Percentiles rank a stretch among this genome's conserved stretches.
These are phyloP conservation scores for Musa beccarii DNA, from an alignment of 176 grass and related monocot species.

Conservation along the genomic window DNA sequence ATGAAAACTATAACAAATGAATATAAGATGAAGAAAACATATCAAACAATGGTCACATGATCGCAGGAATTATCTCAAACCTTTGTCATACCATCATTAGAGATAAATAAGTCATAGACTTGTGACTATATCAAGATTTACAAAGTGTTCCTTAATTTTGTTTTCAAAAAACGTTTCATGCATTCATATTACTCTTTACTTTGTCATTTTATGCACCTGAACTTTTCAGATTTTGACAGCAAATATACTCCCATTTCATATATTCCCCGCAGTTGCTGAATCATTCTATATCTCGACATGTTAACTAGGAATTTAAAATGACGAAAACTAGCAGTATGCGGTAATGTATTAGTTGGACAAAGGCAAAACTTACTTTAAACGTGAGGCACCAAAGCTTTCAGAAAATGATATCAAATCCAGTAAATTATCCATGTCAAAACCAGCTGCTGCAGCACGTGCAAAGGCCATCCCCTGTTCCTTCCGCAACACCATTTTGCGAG, in stretches of 20 bases:
- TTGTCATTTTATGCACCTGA: background rate
- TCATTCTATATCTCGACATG: background rate
- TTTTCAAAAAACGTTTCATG: too few species aligned
- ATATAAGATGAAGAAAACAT: background rate
- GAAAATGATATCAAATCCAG: constrained; percentile 64
- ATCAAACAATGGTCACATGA: too few species aligned
- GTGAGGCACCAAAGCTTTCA: constrained; percentile 68
- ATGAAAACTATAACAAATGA: background rate
- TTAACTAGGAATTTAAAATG: background rate
- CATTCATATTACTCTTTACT: too few species aligned
- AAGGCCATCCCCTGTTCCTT: constrained; percentile 99
- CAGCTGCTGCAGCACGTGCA: constrained; percentile 79
- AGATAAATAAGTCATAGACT: too few species aligned
- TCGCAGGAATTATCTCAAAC: too few species aligned
- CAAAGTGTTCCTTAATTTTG: too few species aligned
- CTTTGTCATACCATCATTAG: too few species aligned
- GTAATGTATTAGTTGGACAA: background rate
- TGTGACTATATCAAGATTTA: too few species aligned
- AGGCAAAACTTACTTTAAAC: constrained; percentile 52
- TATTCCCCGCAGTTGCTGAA: background rate
- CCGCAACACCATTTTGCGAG: constrained; percentile 66
- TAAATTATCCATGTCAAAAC: constrained; percentile 83
- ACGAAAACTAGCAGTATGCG: background rate
- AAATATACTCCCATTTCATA: background rate
- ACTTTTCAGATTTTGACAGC: background rate